Conservation (phyloP, 2,329 filamentous ascomycete species). For the Fusarium armeniacum region DNA sequence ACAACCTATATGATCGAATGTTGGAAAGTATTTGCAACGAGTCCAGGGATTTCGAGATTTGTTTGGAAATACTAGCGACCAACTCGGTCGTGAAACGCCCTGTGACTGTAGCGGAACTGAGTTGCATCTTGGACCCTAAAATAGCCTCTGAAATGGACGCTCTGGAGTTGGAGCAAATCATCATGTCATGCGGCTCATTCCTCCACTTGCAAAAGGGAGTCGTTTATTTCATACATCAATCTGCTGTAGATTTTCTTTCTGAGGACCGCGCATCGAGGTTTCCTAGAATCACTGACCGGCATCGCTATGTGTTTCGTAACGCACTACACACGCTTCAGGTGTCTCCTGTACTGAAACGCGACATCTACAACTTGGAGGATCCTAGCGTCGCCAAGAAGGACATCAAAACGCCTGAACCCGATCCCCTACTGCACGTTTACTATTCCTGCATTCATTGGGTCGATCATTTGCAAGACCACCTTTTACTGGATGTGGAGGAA, state of each 20-base stretch:
- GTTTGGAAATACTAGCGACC: too few species aligned
- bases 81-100: too few species aligned
- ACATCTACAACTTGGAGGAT: fast-evolving
- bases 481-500: too few species aligned
- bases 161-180: background rate
- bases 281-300: fast-evolving
- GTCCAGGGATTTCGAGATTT: too few species aligned
- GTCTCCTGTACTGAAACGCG: background rate
- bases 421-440: fast-evolving
- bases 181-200: fast-evolving
- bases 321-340: background rate
- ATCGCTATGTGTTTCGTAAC: fast-evolving
- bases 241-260: fast-evolving
- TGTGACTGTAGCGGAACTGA: too few species aligned
- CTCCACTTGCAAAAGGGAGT: fast-evolving
- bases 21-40: too few species aligned
- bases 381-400: fast-evolving
- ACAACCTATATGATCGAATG: too few species aligned
- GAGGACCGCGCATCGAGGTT: background rate
- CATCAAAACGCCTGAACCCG: fast-evolving
- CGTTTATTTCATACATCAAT: background rate
- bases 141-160: too few species aligned
- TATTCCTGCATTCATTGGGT: background rate
- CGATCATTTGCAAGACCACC: background rate
- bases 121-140: too few species aligned